Percentiles rank a stretch among this genome's conserved stretches.
Evolutionary conservation across 345 rosid genomes (phyloP).

Genomic region (Lepidium didymum): DNA sequence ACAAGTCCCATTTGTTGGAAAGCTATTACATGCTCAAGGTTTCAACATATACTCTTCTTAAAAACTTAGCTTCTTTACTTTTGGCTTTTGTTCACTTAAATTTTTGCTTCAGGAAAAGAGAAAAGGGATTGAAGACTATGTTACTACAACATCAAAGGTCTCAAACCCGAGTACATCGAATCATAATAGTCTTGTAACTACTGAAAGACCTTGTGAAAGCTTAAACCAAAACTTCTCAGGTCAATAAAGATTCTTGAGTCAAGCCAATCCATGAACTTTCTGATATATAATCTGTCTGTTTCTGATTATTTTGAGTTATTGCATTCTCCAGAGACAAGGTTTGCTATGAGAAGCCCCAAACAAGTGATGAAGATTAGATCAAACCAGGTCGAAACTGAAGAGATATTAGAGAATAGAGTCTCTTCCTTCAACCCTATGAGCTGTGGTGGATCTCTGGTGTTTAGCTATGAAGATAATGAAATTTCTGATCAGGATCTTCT

Average conservation of each 20-base stretch:
- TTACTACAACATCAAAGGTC: slow-evolving; percentile 33
- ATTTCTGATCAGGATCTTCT: slow-evolving; percentile 69
- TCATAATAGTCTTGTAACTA: slow-evolving; percentile 19
- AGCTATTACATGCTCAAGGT: slow-evolving; percentile 61
- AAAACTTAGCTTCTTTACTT: neutral
- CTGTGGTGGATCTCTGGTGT: slow-evolving; percentile 50
- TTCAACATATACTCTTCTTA: neutral
- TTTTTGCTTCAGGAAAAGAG: slow-evolving; percentile 43
- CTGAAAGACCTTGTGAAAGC: slow-evolving; percentile 48
- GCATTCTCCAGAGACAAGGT: slow-evolving; percentile 48
- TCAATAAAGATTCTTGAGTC: slow-evolving; percentile 20
- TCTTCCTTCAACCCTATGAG: slow-evolving; percentile 69
- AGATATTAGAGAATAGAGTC: slow-evolving; percentile 47
- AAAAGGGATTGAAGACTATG: slow-evolving; percentile 30
- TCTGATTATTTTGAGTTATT: slow-evolving; percentile 12
- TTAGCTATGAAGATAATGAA: slow-evolving; percentile 42
- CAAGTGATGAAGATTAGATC: slow-evolving; percentile 39
- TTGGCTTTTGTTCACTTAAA: slow-evolving; percentile 3
- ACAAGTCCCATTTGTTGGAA: slow-evolving; percentile 65
- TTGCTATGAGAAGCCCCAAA: slow-evolving; percentile 55
- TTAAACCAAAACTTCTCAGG: slow-evolving; percentile 59
- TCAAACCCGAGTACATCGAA: slow-evolving; percentile 23
- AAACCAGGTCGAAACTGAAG: slow-evolving; percentile 39
- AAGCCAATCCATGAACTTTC: neutral
- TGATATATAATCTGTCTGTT: neutral